Evolutionary conservation across 129 eudicot species (phyloP).

Genomic region (Ambrosia trifida): DNA sequence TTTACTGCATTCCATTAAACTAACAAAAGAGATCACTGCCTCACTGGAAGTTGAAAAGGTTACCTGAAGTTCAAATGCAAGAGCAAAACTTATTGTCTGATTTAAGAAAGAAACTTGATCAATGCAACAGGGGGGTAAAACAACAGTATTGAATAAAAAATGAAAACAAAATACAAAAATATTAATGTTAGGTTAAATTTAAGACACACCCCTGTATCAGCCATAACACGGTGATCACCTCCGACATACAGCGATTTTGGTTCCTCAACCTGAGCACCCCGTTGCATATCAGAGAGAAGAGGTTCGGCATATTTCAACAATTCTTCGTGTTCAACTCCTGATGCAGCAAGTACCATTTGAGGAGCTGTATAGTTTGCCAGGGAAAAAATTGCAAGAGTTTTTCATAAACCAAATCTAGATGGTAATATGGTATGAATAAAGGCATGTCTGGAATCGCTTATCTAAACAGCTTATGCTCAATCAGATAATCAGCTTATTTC

Average conservation of each 20-base stretch:
- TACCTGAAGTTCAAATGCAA: conserved; percentile 89
- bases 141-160: not conserved
- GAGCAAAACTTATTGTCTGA: conserved; percentile 80
- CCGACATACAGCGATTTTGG: conserved; percentile 77
- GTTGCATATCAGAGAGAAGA: conserved; percentile 75
- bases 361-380: conserved; percentile 87
- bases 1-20: not conserved
- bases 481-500: not conserved
- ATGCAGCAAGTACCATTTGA: conserved; percentile 87
- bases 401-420: no score
- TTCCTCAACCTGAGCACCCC: conserved; percentile 46
- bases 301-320: conserved; percentile 79
- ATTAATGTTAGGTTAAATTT: not conserved
- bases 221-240: conserved; percentile 82
- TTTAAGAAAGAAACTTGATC: not conserved
- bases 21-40: not conserved
- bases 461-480: not conserved
- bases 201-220: conserved; percentile 69
- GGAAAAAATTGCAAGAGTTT: conserved; percentile 1
- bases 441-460: no score
- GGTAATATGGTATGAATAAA: no score
- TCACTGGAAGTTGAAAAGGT: not conserved
- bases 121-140: not conserved
- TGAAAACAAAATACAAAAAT: not conserved
- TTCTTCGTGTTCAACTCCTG: conserved; percentile 92